These are phyloP conservation scores for Saturnispora sekii DNA, from an alignment of 805 yeast genomes.

Conservation along the genomic window DNA sequence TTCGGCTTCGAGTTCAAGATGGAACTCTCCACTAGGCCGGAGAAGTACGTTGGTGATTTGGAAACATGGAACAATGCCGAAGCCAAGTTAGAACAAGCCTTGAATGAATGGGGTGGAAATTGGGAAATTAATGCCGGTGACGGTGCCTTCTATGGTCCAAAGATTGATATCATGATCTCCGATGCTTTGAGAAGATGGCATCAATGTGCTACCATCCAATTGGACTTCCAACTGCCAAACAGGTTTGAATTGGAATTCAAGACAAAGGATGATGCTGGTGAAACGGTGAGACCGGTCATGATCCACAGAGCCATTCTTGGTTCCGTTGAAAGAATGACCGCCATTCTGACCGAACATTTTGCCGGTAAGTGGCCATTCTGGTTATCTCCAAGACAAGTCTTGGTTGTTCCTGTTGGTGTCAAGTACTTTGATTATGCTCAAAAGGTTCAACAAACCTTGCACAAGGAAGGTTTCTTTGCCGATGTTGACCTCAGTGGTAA, in stretches of 20 bases:
- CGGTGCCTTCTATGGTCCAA: constrained; percentile 94
- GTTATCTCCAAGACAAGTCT: constrained; percentile 97
- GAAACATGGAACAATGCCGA: constrained; percentile 95
- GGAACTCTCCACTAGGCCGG: constrained; percentile 97
- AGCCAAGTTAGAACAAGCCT: constrained; percentile 68
- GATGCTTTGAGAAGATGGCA: constrained; percentile 96
- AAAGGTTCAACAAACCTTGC: constrained; percentile 58
- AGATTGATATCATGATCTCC: constrained; percentile 91
- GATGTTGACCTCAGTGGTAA: constrained; percentile 92
- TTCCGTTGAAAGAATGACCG: constrained; percentile 98
- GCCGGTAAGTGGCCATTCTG: constrained; percentile 99
- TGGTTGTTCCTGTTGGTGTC: constrained; percentile 95
- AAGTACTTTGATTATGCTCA: constrained; percentile 87
- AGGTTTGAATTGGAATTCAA: constrained; percentile 88
- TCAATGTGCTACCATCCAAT: constrained; percentile 98
- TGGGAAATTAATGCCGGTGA: constrained; percentile 97
- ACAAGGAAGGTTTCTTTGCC: constrained; percentile 73
- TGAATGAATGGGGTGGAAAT: constrained; percentile 74
- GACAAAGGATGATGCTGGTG: constrained; percentile 51
- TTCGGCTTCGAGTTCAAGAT: constrained; percentile 93
- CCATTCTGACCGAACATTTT: constrained; percentile 93
- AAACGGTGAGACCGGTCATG: constrained; percentile 88
- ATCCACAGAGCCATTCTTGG: constrained; percentile 98
- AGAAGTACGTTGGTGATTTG: constrained; percentile 87
- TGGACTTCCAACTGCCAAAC: constrained; percentile 95